A percentile compares a stretch with the other conserved stretches of the same genome.
phyloP scores from a whole-genome alignment of 768 basidiomycete species.

The Termitomyces sp. region DNA sequence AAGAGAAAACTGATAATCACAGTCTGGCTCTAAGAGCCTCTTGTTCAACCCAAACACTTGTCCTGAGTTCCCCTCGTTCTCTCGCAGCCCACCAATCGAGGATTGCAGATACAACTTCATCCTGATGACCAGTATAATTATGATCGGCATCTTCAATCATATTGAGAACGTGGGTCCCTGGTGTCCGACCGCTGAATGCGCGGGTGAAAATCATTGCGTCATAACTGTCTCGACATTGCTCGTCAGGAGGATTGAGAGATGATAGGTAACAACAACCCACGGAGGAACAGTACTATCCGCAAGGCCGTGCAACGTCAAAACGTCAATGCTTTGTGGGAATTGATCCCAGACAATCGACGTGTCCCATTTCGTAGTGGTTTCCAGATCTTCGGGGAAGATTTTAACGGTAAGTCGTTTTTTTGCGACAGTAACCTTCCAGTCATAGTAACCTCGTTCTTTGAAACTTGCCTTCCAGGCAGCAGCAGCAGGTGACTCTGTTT shows the following conservation, averaged over 20 bases:
- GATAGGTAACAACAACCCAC: slow-evolving; percentile 36
- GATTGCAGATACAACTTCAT: slow-evolving; percentile 62
- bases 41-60: slow-evolving; percentile 51
- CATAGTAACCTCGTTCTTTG: slow-evolving; percentile 50
- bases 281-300: slow-evolving; percentile 62
- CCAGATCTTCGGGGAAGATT: slow-evolving; percentile 54
- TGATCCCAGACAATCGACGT: slow-evolving; percentile 59
- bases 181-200: slow-evolving; percentile 45
- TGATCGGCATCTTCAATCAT: slow-evolving; percentile 74
- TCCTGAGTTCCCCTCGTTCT: slow-evolving; percentile 39
- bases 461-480: slow-evolving; percentile 45
- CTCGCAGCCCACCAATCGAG: slow-evolving; percentile 60
- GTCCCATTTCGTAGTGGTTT: slow-evolving; percentile 59
- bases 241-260: neutral
- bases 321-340: slow-evolving; percentile 59
- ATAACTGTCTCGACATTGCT: slow-evolving; percentile 36
- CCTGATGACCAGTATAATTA: slow-evolving; percentile 65
- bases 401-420: slow-evolving; percentile 46
- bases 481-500: slow-evolving; percentile 23
- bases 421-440: slow-evolving; percentile 63
- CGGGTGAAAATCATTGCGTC: slow-evolving; percentile 68
- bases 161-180: slow-evolving; percentile 68
- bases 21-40: slow-evolving; percentile 48
- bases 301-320: slow-evolving; percentile 77
- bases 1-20: slow-evolving; percentile 17